Evolutionary conservation across 352 stramenopile genomes (phyloP).

Genomic region (Phytophthora hibernalis): DNA sequence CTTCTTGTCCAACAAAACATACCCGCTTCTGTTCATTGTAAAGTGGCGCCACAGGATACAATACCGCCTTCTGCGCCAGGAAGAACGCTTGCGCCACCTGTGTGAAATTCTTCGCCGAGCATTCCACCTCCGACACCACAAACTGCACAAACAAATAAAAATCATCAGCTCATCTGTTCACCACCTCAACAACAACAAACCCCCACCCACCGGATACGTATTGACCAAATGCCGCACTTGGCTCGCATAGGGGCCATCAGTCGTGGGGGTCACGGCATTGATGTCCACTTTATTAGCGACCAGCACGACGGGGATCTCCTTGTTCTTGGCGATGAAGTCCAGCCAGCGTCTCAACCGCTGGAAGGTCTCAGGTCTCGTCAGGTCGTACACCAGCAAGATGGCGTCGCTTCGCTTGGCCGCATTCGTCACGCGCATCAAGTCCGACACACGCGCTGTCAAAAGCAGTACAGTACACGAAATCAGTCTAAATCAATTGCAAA

Average conservation of each 20-base stretch:
- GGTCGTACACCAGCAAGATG: slow-evolving; percentile 88
- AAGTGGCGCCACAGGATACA: slow-evolving; percentile 89
- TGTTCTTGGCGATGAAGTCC: slow-evolving; percentile 88
- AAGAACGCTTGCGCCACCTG: slow-evolving; percentile 91
- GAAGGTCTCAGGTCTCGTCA: slow-evolving; percentile 87
- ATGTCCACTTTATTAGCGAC: slow-evolving; percentile 92
- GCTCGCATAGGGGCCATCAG: slow-evolving; percentile 67
- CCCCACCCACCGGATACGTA: slow-evolving; percentile 63
- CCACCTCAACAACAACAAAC: background rate
- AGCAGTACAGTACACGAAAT: slow-evolving; percentile 7
- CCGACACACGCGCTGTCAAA: slow-evolving; percentile 66
- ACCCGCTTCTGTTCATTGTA: slow-evolving; percentile 89
- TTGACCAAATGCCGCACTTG: slow-evolving; percentile 77
- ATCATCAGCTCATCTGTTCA: background rate
- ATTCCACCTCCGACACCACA: slow-evolving; percentile 84
- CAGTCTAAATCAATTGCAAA: slow-evolving; percentile 18
- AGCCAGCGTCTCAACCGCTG: slow-evolving; percentile 86
- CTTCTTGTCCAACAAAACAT: slow-evolving; percentile 8
- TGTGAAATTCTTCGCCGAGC: slow-evolving; percentile 89
- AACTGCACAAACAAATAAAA: slow-evolving; percentile 50
- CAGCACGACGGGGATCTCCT: slow-evolving; percentile 88
- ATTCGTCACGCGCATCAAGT: slow-evolving; percentile 88
- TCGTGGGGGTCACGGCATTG: slow-evolving; percentile 68
- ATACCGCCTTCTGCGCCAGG: slow-evolving; percentile 88
- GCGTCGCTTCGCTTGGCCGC: slow-evolving; percentile 87